Evolutionary conservation across 2,329 filamentous ascomycete species (phyloP), one percentile per base, ranked within the genome.

Genomic region (Beauveria varroae): DNA sequence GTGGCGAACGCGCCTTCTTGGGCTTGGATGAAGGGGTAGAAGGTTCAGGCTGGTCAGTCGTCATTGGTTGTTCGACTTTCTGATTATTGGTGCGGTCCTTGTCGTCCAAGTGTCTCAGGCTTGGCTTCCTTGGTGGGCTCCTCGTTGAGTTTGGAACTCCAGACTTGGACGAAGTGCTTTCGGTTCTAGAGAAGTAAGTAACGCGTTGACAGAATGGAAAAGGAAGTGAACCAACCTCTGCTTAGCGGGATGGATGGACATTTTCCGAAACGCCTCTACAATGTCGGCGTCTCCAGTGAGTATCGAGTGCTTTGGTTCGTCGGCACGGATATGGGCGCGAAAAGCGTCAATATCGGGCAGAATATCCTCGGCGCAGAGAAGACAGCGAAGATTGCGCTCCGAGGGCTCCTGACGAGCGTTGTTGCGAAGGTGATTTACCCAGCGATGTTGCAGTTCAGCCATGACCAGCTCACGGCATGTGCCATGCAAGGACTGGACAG

Each of bases 1-100:
- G 65, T 22, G 71, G 70, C 1, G 71, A 72, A 26, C 68, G 68
- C 8, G 66, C 54, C 57, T 72, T 72, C 58, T 68, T 69, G 41
- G 60, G 44, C 26, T 14, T 57, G 8, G 43, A 6, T 8, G 34
- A 26, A 40, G 58, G 28, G 18, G 41, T n/a, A 28, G 41, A 49
- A 30, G 30, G 5, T n/a, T 66, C 9, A 64, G 26, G 41, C 26
- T 64, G 24, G 64, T 67, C 2, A 55, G 62, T 54, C 63, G 63
- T 8, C 60, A 56, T 16, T 66, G 34, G 40, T 8, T 47, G 58
- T 24, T 55, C 28, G 16, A 1, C 16, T 24, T 44, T 26, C n/a
- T 20, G 28, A 51, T 20, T 51, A 10, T 14, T n/a, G 6, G 12
- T 55, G n/a, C 5, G 22, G 30, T 54, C 51, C 41, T 24, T 24